Percentiles rank a stretch among this genome's conserved stretches.
Evolutionary conservation across 1,284 basidiomycete genomes (phyloP).

Genomic region (Sphagnurus paluster): DNA sequence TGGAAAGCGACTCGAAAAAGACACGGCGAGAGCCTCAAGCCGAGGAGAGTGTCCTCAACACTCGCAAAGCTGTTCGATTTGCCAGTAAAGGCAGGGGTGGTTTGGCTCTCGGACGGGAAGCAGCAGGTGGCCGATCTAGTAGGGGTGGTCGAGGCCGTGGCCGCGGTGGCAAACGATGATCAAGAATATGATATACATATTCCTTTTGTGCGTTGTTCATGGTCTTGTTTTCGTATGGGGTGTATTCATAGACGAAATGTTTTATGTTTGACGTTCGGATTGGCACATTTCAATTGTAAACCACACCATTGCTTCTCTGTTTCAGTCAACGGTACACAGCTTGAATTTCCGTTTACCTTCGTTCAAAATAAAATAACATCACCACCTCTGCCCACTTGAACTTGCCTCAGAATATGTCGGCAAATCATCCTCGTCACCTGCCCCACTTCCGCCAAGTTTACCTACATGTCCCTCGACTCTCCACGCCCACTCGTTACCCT

Average conservation of each 20-base stretch:
- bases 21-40: slow-evolving; percentile 51
- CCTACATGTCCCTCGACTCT: slow-evolving; percentile 59
- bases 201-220: slow-evolving; percentile 1
- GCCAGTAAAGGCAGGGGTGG: slow-evolving; percentile 71
- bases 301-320: too few species aligned
- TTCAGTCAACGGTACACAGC: background rate
- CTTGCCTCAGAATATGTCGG: slow-evolving; percentile 18
- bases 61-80: slow-evolving; percentile 84
- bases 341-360: too few species aligned
- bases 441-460: slow-evolving; percentile 24
- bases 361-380: background rate
- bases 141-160: slow-evolving; percentile 15
- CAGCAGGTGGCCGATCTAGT: slow-evolving; percentile 14
- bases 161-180: slow-evolving; percentile 24
- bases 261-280: too few species aligned
- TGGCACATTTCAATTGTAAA: too few species aligned
- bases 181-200: slow-evolving; percentile 6
- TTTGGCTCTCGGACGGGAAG: slow-evolving; percentile 49
- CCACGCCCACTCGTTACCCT: slow-evolving; percentile 64
- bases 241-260: background rate
- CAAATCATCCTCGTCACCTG: slow-evolving; percentile 15
- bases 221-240: background rate
- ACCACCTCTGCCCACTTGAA: background rate
- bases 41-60: slow-evolving; percentile 67
- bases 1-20: slow-evolving; percentile 73